Evolutionary conservation across 2,329 filamentous ascomycete species (phyloP).

Genomic region (Fusarium nygamai): DNA sequence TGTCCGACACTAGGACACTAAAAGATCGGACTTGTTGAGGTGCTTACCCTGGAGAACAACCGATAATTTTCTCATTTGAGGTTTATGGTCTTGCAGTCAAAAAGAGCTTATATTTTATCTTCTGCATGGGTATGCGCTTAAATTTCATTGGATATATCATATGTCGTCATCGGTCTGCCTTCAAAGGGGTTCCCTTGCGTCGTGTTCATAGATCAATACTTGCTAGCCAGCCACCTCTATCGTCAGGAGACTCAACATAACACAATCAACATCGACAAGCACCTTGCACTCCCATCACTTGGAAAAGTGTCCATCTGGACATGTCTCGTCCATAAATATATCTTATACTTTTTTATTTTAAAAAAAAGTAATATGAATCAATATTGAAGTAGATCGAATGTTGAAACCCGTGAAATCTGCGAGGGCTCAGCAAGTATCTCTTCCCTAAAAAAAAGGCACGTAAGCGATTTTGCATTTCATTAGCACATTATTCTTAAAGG

Average conservation of each 20-base stretch:
- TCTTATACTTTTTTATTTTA: too few species aligned
- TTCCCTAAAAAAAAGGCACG: not conserved
- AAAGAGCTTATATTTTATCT: not conserved
- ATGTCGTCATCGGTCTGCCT: not conserved
- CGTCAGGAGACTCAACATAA: not conserved
- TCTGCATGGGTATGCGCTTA: too few species aligned
- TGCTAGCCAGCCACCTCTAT: not conserved
- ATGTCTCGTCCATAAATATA: not conserved
- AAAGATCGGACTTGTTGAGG: constrained; percentile 30
- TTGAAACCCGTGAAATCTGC: constrained; percentile 3
- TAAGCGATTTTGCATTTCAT: constrained; percentile 6
- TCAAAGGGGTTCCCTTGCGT: not conserved
- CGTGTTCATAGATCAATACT: too few species aligned
- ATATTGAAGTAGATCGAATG: not conserved
- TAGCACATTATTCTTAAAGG: constrained; percentile 10
- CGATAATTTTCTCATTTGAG: not conserved
- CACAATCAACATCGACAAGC: not conserved
- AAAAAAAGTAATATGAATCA: not conserved
- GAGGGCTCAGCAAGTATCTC: constrained; percentile 19
- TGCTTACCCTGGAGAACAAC: constrained; percentile 61
- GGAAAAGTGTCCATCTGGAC: not conserved
- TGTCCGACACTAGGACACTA: constrained; percentile 25
- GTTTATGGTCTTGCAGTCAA: not conserved
- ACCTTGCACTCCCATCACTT: not conserved
- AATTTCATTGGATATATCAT: not conserved